Evolutionary conservation across 495 filamentous ascomycete species (phyloP).

Genomic region (Margaritispora aquatica): DNA sequence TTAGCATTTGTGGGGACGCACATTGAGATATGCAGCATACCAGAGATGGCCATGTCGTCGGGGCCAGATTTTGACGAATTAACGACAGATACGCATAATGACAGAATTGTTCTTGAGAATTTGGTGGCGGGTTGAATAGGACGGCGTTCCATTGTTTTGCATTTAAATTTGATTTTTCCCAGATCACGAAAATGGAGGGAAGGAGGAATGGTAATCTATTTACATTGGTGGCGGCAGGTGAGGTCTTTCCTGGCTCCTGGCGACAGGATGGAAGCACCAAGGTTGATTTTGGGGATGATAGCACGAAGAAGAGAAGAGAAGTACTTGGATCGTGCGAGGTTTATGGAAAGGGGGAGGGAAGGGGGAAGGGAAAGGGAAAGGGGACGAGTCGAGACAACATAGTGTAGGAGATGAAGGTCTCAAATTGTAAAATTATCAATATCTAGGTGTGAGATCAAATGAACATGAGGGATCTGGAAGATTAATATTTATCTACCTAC

Average conservation of each 20-base stretch:
- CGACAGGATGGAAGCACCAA: slow-evolving; percentile 6
- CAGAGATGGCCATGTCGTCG: not conserved
- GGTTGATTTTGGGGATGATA: too few relatives aligned
- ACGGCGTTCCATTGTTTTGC: too few relatives aligned
- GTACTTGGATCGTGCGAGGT: not conserved
- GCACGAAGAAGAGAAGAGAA: too few relatives aligned
- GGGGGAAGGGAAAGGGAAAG: not conserved
- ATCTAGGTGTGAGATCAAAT: not conserved
- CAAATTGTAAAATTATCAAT: not conserved
- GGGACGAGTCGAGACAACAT: too few relatives aligned
- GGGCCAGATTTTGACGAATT: slow-evolving; percentile 20
- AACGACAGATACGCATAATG: slow-evolving; percentile 22
- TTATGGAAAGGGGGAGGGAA: not conserved
- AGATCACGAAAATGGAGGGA: too few relatives aligned
- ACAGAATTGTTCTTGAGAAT: slow-evolving; percentile 16
- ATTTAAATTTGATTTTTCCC: too few relatives aligned
- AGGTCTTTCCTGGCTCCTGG: slow-evolving; percentile 1
- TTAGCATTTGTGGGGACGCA: slow-evolving; percentile 20
- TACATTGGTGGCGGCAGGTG: not conserved
- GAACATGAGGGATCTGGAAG: not conserved
- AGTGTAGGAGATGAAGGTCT: too few relatives aligned
- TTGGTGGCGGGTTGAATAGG: not conserved
- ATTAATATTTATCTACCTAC: not conserved
- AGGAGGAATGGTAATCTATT: not conserved
- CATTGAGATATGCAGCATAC: not conserved